Base-by-base conservation (phyloP, 345 rosid species). In the Stellera chamaejasme region DNA sequence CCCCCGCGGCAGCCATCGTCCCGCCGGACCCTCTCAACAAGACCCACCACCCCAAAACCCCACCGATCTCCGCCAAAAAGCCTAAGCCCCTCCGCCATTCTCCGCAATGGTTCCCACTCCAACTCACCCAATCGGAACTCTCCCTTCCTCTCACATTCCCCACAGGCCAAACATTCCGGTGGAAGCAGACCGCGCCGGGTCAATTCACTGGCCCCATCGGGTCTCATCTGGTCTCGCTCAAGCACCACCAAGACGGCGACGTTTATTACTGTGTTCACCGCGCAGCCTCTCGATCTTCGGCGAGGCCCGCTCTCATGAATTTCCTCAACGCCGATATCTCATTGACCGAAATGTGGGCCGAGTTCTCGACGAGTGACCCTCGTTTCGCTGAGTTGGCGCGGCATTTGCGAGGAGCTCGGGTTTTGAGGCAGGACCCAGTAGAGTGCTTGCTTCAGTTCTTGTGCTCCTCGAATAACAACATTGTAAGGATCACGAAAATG, bases 111-210 rank as follows among this genome's bases (percentile, higher is more conserved):
- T 48, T 60, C 54, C 77, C 91, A 8, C 79, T 92, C 26, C 61
- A 79, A 63, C 81, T 88, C 59, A 43, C 64, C 67, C 81, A 55
- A 25, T 64, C 87, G 3, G 93, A 92, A 61, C 95, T 85, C 65
- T 79, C 77, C 5, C 66, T 92, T 15, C 75, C 96, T 13, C 83
- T 86, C 69, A 92, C 96, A 12, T 84, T 91, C 72, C 95, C 96
- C 56, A 91, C 95, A 10, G 98, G 96, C 68, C 98, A 91, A 69
- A 91, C 98, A 66, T 91, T 91, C 83, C 86, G 88, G 56, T 88
- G 98, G 98, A 91, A 82, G 47, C 77, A 86, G 57, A 88, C 96
- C 23, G 95, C 80, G 3, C 78, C 71, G 2, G 63, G 77, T 56
- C 96, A 82, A 44, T 85, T 66, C 69, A 85, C 85, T 58, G 96